phyloP scores from a whole-genome alignment of 83 land plant genomes.

The Diphasiastrum complanatum region DNA sequence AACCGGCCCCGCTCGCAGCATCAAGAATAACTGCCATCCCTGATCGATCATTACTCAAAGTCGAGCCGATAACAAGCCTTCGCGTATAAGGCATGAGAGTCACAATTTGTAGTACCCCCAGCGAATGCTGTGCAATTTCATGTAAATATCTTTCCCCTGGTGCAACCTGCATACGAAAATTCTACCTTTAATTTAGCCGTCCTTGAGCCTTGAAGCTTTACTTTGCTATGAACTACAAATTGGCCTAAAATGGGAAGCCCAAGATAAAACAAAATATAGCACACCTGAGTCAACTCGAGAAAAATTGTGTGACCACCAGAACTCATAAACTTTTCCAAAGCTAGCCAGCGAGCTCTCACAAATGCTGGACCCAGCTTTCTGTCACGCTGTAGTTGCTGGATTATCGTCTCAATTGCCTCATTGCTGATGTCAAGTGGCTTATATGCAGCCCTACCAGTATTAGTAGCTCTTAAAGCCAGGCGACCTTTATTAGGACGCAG shows the following conservation, averaged over 20 bases:
- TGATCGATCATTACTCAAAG: slow-evolving; percentile 77
- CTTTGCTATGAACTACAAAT: not conserved
- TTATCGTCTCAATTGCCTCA: slow-evolving; percentile 83
- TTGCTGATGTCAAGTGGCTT: slow-evolving; percentile 92
- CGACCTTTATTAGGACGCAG: slow-evolving; percentile 75
- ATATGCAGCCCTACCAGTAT: slow-evolving; percentile 66
- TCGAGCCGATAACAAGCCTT: slow-evolving; percentile 56
- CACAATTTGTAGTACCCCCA: slow-evolving; percentile 90
- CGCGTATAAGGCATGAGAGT: slow-evolving; percentile 69
- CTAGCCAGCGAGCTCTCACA: slow-evolving; percentile 83
- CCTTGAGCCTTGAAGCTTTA: slow-evolving; percentile 9
- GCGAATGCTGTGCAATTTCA: slow-evolving; percentile 87
- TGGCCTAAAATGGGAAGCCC: not conserved
- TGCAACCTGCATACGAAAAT: slow-evolving; percentile 57
- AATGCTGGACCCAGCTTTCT: slow-evolving; percentile 89
- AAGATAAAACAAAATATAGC: slow-evolving; percentile 5
- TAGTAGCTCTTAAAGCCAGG: slow-evolving; percentile 47
- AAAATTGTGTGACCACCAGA: slow-evolving; percentile 70
- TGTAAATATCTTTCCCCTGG: slow-evolving; percentile 87
- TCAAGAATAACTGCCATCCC: slow-evolving; percentile 96
- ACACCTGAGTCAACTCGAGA: slow-evolving; percentile 89
- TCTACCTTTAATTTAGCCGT: not conserved
- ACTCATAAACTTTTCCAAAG: slow-evolving; percentile 65
- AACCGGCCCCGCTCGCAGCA: slow-evolving; percentile 72
- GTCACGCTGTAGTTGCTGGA: slow-evolving; percentile 79